Percentiles rank a stretch among this genome's conserved stretches.
Evolutionary conservation across 169 alveolate species (phyloP).

Genomic region (Eimeria falciformis): DNA sequence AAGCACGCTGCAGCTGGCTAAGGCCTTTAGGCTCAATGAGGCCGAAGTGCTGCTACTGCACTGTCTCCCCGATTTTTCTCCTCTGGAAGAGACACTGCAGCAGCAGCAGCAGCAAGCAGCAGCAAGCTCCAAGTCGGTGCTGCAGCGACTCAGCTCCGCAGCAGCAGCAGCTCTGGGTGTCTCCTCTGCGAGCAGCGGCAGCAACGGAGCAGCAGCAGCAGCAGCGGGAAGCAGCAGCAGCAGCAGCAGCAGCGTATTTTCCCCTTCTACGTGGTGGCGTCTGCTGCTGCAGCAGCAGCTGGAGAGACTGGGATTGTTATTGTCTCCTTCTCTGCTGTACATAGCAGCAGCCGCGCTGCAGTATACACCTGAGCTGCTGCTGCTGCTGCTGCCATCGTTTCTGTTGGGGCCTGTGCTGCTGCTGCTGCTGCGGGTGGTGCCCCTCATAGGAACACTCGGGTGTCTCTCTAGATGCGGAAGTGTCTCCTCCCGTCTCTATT

Average conservation of each 20-base stretch:
- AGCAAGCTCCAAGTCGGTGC: neutral
- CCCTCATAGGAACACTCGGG: neutral
- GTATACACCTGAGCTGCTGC: slow-evolving; percentile 11
- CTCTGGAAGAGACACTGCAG: slow-evolving; percentile 11
- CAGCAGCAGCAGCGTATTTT: neutral
- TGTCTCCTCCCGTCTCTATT: neutral
- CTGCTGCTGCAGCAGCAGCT: slow-evolving; percentile 11
- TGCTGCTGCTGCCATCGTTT: slow-evolving; percentile 15
- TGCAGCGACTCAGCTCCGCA: slow-evolving; percentile 2
- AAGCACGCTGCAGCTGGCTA: slow-evolving; percentile 5
- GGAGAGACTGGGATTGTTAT: neutral
- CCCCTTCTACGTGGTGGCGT: neutral
- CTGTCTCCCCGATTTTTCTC: slow-evolving; percentile 7
- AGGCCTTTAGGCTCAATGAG: neutral
- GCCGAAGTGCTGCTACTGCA: slow-evolving; percentile 1
- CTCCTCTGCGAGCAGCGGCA: neutral
- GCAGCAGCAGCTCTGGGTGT: neutral
- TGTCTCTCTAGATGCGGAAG: neutral
- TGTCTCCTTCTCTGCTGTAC: slow-evolving; percentile 12
- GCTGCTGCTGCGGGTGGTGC: slow-evolving; percentile 25
- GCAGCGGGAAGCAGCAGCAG: neutral
- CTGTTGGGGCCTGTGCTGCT: neutral
- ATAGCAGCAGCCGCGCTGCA: neutral
- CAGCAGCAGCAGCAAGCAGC: slow-evolving; percentile 17
- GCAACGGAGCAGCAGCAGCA: neutral